Conservation (phyloP, 805 yeast genomes). For the Wickerhamomyces silvicola region DNA sequence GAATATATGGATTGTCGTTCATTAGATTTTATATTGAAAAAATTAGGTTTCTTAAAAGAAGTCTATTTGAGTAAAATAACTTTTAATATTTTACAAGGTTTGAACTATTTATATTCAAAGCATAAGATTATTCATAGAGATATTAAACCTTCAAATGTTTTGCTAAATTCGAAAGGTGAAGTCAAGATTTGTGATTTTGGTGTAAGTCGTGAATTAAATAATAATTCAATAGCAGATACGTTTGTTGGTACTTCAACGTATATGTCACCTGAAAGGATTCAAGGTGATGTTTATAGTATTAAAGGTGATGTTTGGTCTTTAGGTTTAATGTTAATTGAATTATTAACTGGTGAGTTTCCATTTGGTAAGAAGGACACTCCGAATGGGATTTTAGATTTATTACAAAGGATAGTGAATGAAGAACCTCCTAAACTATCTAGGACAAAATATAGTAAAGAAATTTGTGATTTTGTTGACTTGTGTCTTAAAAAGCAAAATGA, state of each 20-base stretch:
- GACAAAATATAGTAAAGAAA: conserved; percentile 31
- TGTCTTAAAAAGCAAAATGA: conserved; percentile 66
- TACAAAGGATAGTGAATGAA: conserved; percentile 92
- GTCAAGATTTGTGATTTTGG: conserved; percentile 96
- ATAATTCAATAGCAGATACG: conserved; percentile 87
- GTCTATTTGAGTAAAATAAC: conserved; percentile 67
- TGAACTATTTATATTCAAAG: conserved; percentile 70
- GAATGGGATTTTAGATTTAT: conserved; percentile 80
- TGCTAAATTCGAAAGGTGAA: conserved; percentile 79
- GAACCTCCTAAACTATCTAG: conserved; percentile 70
- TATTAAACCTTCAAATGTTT: conserved; percentile 90
- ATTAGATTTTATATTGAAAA: conserved; percentile 65
- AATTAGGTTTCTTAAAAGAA: conserved; percentile 60
- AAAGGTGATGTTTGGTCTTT: conserved; percentile 97
- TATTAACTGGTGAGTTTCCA: conserved; percentile 81
- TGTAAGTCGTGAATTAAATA: conserved; percentile 83
- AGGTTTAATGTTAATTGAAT: conserved; percentile 83
- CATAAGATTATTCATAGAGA: conserved; percentile 94
- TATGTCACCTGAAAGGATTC: conserved; percentile 97
- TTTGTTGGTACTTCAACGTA: conserved; percentile 97
- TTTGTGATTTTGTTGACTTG: conserved; percentile 64
- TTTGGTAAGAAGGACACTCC: conserved; percentile 63
- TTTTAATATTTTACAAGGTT: conserved; percentile 70
- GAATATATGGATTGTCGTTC: conserved; percentile 96
- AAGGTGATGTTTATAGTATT: conserved; percentile 89